phyloP scores from a whole-genome alignment of 2,329 filamentous ascomycete genomes.

The Monosporascus sp. region DNA sequence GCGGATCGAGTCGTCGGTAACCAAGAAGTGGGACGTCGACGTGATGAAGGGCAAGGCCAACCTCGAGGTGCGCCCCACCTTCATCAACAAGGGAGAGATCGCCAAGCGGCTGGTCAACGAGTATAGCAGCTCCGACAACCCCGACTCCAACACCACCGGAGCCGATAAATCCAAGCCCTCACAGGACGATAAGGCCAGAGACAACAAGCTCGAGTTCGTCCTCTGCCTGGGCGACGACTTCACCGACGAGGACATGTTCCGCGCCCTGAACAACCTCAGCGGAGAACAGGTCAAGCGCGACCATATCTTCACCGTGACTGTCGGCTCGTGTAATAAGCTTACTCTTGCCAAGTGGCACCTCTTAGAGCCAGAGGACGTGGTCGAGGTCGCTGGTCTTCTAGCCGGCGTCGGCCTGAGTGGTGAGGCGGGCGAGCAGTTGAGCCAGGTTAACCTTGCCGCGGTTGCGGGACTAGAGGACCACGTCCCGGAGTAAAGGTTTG shows the following conservation, averaged over 20 bases:
- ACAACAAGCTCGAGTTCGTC: conserved; percentile 70
- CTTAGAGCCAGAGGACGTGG: conserved; percentile 81
- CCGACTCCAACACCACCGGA: conserved; percentile 15
- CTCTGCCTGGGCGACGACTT: conserved; percentile 93
- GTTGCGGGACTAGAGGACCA: conserved; percentile 49
- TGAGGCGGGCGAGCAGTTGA: conserved; percentile 34
- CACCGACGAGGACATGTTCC: conserved; percentile 97
- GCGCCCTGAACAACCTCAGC: conserved; percentile 60
- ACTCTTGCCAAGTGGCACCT: conserved; percentile 89
- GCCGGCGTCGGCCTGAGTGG: conserved; percentile 37
- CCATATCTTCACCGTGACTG: conserved; percentile 83
- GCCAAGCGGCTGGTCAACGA: conserved; percentile 73
- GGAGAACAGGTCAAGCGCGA: conserved; percentile 51
- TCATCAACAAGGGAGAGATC: conserved; percentile 98
- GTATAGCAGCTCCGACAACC: conserved; percentile 46
- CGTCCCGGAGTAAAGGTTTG: conserved; percentile 34
- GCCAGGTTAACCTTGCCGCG: conserved; percentile 52
- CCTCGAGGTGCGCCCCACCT: conserved; percentile 90
- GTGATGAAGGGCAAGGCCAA: conserved; percentile 98
- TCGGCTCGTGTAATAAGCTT: conserved; percentile 82
- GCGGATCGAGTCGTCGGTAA: conserved; percentile 71
- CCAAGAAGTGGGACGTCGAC: conserved; percentile 80
- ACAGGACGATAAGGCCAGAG: conserved; percentile 31
- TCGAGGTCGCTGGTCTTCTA: conserved; percentile 59
- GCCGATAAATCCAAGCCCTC: conserved; percentile 20